Percentiles rank a stretch among this genome's conserved stretches.
These are phyloP conservation scores for Leishmania aethiopica DNA, from an alignment of 208 protist species.

Conservation along the genomic window DNA sequence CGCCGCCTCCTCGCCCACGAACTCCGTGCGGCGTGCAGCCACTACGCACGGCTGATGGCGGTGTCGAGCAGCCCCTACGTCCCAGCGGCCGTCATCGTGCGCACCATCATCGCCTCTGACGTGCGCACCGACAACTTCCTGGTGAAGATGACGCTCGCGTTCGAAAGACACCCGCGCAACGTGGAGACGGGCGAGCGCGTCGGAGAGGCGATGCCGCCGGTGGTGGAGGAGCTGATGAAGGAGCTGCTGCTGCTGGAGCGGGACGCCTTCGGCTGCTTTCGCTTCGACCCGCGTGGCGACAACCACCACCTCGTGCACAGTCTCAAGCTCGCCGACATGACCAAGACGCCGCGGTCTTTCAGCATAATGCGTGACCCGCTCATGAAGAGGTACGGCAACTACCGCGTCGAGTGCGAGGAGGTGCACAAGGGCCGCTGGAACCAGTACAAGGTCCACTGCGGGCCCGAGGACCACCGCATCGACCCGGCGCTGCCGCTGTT, in stretches of 20 bases:
- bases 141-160: constrained; percentile 44
- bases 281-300: constrained; percentile 80
- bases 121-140: constrained; percentile 67
- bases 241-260: constrained; percentile 80
- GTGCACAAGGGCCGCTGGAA: constrained; percentile 72
- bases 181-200: constrained; percentile 49
- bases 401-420: constrained; percentile 36
- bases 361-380: constrained; percentile 53
- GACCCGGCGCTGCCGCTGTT: constrained; percentile 45
- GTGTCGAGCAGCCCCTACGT: constrained; percentile 50
- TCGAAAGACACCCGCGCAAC: constrained; percentile 53
- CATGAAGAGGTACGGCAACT: constrained; percentile 63
- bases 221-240: constrained; percentile 65
- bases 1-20: constrained; percentile 74
- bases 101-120: constrained; percentile 73
- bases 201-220: constrained; percentile 24
- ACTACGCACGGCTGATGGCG: constrained; percentile 68
- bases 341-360: constrained; percentile 61
- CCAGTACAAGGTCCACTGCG: constrained; percentile 64
- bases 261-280: constrained; percentile 77
- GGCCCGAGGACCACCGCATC: constrained; percentile 67
- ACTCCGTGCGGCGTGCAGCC: constrained; percentile 65
- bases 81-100: constrained; percentile 52
- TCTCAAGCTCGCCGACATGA: constrained; percentile 65
- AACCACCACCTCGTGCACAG: constrained; percentile 72